Evolutionary conservation across 192 early-diverging fungal species (phyloP), one percentile per base, ranked within the genome.

Genomic region (Jimgerdemannia lactiflua): DNA sequence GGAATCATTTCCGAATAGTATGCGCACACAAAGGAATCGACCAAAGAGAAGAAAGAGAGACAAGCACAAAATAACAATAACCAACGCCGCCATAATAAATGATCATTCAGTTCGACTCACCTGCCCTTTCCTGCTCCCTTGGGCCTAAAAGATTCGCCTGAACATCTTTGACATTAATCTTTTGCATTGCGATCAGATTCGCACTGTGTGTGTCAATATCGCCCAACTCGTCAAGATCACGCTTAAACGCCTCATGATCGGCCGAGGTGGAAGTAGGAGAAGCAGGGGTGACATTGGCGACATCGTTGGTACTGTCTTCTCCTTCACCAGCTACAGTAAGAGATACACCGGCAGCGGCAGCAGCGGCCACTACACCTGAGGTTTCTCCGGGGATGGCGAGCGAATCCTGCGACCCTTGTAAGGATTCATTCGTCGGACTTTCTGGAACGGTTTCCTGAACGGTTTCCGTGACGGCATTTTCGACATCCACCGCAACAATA

Each of bases 71-170:
- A 29, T 29, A 29, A 29, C 29, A 29, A 29, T 29, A 29, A 29
- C 29, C 29, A 20, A 65, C 42, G 9, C 29, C 8, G 11, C 11
- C 3, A 39, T n/a, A 42, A 19, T 41, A 41, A 18, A 14, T 65
- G 19, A 19, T 65, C 14, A 65, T 19, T 1, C 14, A 18, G 14
- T 42, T 43, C 29, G 63, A 10, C 44, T 79, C 77, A 82, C 81
- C 81, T 42, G 68, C 77, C 49, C 44, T 70, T 64, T 82, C 80
- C 43, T 82, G 80, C 40, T 82, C 77, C 40, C 71, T 65, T 4
- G 77, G 77, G 3, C 69, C 54, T 4, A 82, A 69, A 2, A 43
- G 78, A 19, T 75, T 82, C 19, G 77, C 64, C n/a, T 73, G 71
- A 63, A 82, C 75, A 20, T 65, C 64, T 19, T 65, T 65, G 64